A percentile compares a stretch with the other conserved stretches of the same genome.
phyloP scores from a whole-genome alignment of 192 early-diverging fungal species.

The Phycomyces blakesleeanus region DNA sequence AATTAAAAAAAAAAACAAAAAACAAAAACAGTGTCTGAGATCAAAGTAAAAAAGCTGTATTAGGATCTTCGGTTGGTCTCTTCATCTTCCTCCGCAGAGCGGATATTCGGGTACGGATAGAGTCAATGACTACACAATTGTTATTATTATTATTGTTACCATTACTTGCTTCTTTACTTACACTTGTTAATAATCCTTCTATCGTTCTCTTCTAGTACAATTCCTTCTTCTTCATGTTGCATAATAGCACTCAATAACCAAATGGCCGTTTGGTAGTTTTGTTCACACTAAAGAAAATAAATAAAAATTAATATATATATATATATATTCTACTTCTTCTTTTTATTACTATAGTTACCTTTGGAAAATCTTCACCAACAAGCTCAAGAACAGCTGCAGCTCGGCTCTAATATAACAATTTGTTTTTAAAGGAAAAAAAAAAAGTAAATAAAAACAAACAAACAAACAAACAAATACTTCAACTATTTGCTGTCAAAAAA shows the following conservation, averaged over 20 bases:
- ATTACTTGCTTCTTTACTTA: constrained; percentile 18
- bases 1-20: too few species aligned
- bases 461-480: too few species aligned
- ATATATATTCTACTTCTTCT: background rate
- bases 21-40: too few species aligned
- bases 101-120: constrained; percentile 26
- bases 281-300: constrained; percentile 47
- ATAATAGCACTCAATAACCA: constrained; percentile 73
- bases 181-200: constrained; percentile 48
- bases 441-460: too few species aligned
- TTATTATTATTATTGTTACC: background rate
- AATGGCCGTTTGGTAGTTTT: constrained; percentile 70
- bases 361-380: constrained; percentile 55
- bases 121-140: constrained; percentile 25
- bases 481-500: too few species aligned
- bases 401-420: constrained; percentile 52
- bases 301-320: background rate
- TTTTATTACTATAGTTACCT: constrained; percentile 21
- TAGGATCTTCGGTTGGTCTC: background rate
- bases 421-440: too few species aligned
- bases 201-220: constrained; percentile 52
- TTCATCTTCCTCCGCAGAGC: constrained; percentile 28
- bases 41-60: too few species aligned
- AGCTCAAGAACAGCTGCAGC: constrained; percentile 63
- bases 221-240: constrained; percentile 44